A percentile compares a stretch with the other conserved stretches of the same genome.
Evolutionary conservation across 2,329 filamentous ascomycete species (phyloP).

Genomic region (Amesomyces nigricolor): DNA sequence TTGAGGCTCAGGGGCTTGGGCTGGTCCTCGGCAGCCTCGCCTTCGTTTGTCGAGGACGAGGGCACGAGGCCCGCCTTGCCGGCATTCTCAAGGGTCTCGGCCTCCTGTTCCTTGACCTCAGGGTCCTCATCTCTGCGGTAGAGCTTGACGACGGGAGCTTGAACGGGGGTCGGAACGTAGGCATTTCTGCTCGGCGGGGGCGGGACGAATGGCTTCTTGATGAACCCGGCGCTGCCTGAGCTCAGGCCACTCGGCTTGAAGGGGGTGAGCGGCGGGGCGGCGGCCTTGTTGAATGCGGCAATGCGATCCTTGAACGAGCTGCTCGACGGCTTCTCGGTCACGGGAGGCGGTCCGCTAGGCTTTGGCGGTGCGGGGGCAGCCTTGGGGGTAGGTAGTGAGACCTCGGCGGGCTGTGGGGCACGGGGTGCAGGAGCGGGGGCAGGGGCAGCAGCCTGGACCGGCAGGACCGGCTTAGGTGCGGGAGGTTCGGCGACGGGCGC

Average conservation of each 20-base stretch:
- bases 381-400: slow-evolving; percentile 38
- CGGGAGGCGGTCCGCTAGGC: slow-evolving; percentile 57
- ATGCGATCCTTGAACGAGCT: slow-evolving; percentile 92
- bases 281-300: slow-evolving; percentile 90
- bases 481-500: slow-evolving; percentile 26
- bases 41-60: slow-evolving; percentile 39
- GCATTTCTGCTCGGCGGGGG: slow-evolving; percentile 90
- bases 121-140: slow-evolving; percentile 88
- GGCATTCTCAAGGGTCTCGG: slow-evolving; percentile 60
- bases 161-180: slow-evolving; percentile 72
- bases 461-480: slow-evolving; percentile 31
- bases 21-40: slow-evolving; percentile 63
- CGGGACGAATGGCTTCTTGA: slow-evolving; percentile 96
- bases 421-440: slow-evolving; percentile 31
- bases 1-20: slow-evolving; percentile 92
- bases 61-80: slow-evolving; percentile 60
- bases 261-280: slow-evolving; percentile 79
- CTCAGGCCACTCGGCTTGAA: slow-evolving; percentile 71
- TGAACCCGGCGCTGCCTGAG: slow-evolving; percentile 60
- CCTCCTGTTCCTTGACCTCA: slow-evolving; percentile 59
- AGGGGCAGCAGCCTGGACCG: slow-evolving; percentile 35
- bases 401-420: slow-evolving; percentile 34
- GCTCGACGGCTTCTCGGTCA: slow-evolving; percentile 64
- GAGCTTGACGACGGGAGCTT: slow-evolving; percentile 64
- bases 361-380: slow-evolving; percentile 34